A percentile compares a stretch with the other conserved stretches of the same genome.
Conservation (phyloP, 805 yeast genomes). For the Zygotorulaspora sp. region DNA sequence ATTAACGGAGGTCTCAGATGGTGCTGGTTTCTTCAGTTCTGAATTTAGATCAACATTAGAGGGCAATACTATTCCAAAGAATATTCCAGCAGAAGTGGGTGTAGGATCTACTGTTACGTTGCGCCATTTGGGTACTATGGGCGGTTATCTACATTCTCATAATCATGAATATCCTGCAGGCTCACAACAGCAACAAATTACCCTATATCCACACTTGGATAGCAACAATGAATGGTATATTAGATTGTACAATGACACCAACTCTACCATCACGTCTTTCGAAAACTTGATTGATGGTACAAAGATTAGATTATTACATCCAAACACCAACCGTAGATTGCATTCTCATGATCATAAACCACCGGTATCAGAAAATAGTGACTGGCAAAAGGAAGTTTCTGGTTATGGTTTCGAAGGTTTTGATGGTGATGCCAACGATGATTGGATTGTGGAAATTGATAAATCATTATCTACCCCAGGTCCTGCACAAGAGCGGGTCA, state of each 20-base stretch:
- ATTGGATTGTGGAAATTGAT: conserved; percentile 71
- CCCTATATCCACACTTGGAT: conserved; percentile 76
- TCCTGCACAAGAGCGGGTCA: conserved; percentile 50
- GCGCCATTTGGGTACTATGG: conserved; percentile 65
- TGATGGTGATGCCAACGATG: conserved; percentile 80
- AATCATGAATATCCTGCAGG: conserved; percentile 66
- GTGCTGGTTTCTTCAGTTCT: conserved; percentile 64
- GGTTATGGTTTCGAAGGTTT: conserved; percentile 74
- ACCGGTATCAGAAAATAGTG: conserved; percentile 60
- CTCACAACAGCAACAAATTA: conserved; percentile 78
- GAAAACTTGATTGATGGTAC: conserved; percentile 62
- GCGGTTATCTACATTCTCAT: conserved; percentile 85
- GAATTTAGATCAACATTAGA: conserved; percentile 63
- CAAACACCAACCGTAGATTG: conserved; percentile 55
- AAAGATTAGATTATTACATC: conserved; percentile 64
- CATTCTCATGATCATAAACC: conserved; percentile 83
- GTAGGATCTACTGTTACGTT: conserved; percentile 62
- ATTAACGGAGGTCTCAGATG: conserved; percentile 61
- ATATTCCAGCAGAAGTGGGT: conserved; percentile 64
- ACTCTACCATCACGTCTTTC: conserved; percentile 53
- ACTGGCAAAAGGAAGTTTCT: conserved; percentile 82
- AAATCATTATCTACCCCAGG: conserved; percentile 46
- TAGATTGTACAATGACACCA: conserved; percentile 56
- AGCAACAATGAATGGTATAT: conserved; percentile 66
- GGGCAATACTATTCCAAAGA: conserved; percentile 56